phyloP scores from a whole-genome alignment of 106 monocot species.

The Cymbidium sinense region DNA sequence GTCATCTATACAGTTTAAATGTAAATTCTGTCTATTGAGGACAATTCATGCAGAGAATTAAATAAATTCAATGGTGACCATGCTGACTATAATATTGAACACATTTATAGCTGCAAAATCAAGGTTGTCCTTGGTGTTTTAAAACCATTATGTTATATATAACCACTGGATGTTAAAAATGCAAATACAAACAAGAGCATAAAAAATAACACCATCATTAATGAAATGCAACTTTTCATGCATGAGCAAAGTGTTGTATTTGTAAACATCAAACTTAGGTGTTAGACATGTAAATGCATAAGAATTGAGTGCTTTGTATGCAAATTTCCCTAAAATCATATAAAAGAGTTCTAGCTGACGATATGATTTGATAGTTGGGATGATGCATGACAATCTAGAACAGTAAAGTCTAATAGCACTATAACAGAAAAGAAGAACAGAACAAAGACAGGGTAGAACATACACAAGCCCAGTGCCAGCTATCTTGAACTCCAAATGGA shows the following conservation, averaged over 20 bases:
- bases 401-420: not conserved
- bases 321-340: too few species aligned
- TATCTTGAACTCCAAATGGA: slow-evolving; percentile 94
- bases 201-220: too few species aligned
- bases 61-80: not conserved
- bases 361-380: not conserved
- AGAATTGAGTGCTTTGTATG: too few species aligned
- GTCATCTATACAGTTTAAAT: not conserved
- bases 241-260: too few species aligned
- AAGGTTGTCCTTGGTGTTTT: not conserved
- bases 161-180: not conserved
- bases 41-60: not conserved
- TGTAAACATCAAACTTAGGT: too few species aligned
- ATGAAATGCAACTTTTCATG: too few species aligned
- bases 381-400: not conserved
- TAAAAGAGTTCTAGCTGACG: not conserved
- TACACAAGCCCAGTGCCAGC: slow-evolving; percentile 71
- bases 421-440: not conserved
- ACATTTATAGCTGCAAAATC: not conserved
- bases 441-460: slow-evolving; percentile 11
- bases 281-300: too few species aligned
- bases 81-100: not conserved
- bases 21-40: not conserved
- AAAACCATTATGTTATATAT: not conserved
- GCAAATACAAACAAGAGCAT: not conserved